Base-by-base conservation (phyloP, 2,329 filamentous ascomycete genomes). In the Venturia carpophila region DNA sequence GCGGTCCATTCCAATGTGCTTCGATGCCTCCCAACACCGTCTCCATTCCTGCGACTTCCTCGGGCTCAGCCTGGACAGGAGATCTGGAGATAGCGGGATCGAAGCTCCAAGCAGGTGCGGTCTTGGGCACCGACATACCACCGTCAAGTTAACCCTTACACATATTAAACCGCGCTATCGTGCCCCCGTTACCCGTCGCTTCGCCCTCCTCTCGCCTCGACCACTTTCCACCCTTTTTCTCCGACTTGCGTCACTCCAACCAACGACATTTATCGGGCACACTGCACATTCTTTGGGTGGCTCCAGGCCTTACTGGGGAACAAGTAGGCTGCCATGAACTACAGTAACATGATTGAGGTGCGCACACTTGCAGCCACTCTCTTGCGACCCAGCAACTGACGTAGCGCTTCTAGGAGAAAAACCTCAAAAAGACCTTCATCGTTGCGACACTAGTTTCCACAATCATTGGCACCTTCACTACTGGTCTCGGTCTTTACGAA, bases 401-500 rank as follows among this genome's bases (percentile, higher is more conserved):
- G 24, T 9, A 17, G 52, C 15, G 19, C 13, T 37, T 62, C 52
- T 58, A 58, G 34, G 34, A 56, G 55, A 30, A 55, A 58, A 41
- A 39, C 47, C 60, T 34, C 47, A 24, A 64, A 75, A 78, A 78
- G 76, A 76, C 75, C 27, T 79, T 79, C 72, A 78, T 79, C 43
- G 73, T 78, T 65, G 77, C 77, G 21, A 79, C 77, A 17, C 69
- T 79, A 15, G 75, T 76, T 37, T 76, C 75, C 1, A 79, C 77
- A n/a, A 71, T 79, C 17, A 72, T 79, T 64, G 76, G 77, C 56
- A 79, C 77, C 19, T 78, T 79, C 68, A 76, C 75, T 3, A 75
- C 77, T n/a, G 75, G 75, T 41, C 75, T 78, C 69, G 74, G 75
- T n/a, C 71, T 79, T 21, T 76, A 75, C 68, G 77, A 79, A 65